Evolutionary conservation across 1,284 basidiomycete species (phyloP), one percentile per base, ranked within the genome.

Genomic region (Boletus albobrunnescens): DNA sequence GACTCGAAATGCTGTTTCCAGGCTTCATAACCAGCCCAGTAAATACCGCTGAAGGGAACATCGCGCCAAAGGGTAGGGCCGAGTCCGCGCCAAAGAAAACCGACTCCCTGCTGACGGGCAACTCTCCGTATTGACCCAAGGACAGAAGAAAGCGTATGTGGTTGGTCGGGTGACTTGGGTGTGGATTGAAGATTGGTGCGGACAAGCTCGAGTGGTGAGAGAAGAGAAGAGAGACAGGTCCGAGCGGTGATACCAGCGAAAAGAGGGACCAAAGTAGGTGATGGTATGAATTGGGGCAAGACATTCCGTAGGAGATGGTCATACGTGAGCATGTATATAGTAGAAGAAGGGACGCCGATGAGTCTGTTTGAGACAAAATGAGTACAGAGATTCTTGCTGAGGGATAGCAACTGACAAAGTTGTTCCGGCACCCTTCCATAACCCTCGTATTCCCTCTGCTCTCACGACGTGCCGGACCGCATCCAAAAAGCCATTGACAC

Each of bases 281-380:
- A 71, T 4, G 79, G 73, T 38, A 84, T 69, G 26, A 86, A 50
- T 14, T 78, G 69, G 6, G 86, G 84, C 11, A 88, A 65, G 17
- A 73, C 68, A 31, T 75, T 72, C 46, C 81, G 77, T 12, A 93
- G 75, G 17, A 98, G 81, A 64, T 89, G 82, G 68, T 98, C 95
- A 67, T 99, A 99, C 23, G 91, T 93, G 41, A 97, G 77, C 85
- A 99, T 99, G 70, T 99, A 99, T 30, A 85, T 80, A 39, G 94
- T 93, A 41, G 94, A 84, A 0, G 94, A 87, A 0, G 95, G 95
- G 8, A 99, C 90, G 19, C 91, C 87, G 67, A 99, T 95, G 26
- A 91, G 69, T 44, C 93, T 33, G 32, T 33, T 92, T 28, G 31
- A 51, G 17, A 56, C 14, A 19, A 30, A 49, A 53, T 56, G 56